Percentiles rank a stretch among this genome's conserved stretches.
Conservation (phyloP, 2,329 filamentous ascomycete genomes). For the Rosellinia necatrix region DNA sequence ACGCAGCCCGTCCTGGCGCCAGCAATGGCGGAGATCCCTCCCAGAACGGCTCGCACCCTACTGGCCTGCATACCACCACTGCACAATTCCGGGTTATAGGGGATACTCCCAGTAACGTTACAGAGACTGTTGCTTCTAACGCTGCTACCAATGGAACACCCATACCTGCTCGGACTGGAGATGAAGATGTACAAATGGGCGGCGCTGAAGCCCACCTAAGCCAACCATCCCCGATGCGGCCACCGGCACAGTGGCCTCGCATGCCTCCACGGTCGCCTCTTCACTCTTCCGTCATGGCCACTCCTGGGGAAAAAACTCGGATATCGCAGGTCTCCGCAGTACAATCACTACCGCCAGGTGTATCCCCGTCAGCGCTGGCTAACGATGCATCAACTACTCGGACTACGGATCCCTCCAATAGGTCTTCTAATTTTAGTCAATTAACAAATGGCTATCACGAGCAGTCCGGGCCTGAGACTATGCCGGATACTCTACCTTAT, state of each 20-base stretch:
- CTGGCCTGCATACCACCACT: conserved; percentile 51
- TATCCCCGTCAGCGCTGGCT: conserved; percentile 62
- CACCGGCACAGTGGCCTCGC: conserved; percentile 51
- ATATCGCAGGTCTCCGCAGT: conserved; percentile 68
- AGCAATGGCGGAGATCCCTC: conserved; percentile 53
- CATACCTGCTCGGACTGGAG: conserved; percentile 50
- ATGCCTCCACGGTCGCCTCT: conserved; percentile 37
- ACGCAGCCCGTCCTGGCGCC: conserved; percentile 56
- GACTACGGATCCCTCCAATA: conserved; percentile 72
- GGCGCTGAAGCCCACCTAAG: conserved; percentile 52
- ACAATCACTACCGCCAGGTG: conserved; percentile 60
- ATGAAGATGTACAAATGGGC: conserved; percentile 67
- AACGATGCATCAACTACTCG: conserved; percentile 97
- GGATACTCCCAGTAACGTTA: conserved; percentile 64
- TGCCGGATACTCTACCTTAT: conserved; percentile 60
- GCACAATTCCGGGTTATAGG: conserved; percentile 62
- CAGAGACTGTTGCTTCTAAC: conserved; percentile 45
- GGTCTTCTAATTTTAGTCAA: conserved; percentile 70
- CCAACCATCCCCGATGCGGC: conserved; percentile 54
- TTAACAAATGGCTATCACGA: conserved; percentile 68
- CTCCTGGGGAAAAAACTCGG: conserved; percentile 55
- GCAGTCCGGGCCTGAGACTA: conserved; percentile 45
- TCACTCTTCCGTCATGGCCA: conserved; percentile 46
- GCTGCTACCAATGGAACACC: conserved; percentile 61
- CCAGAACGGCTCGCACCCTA: conserved; percentile 51